A percentile compares a stretch with the other conserved stretches of the same genome.
phyloP scores from a whole-genome alignment of 2,329 filamentous ascomycete species.

The Cadophora sp. region DNA sequence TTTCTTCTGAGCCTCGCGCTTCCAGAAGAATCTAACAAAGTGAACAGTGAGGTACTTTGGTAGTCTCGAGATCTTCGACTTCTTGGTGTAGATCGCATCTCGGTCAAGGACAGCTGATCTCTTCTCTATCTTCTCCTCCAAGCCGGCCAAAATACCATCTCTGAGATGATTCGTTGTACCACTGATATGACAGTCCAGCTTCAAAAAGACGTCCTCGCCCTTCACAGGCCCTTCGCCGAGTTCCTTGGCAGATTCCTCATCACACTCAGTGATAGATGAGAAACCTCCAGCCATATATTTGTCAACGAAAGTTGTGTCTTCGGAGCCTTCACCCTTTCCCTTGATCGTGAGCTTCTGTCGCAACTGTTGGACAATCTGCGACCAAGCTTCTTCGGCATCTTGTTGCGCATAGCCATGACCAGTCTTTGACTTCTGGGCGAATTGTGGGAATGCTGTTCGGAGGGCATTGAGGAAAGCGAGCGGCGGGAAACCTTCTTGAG shows the following conservation, averaged over 20 bases:
- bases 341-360: constrained; percentile 77
- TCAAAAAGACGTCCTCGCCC: constrained; percentile 80
- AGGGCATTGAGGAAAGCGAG: constrained; percentile 83
- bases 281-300: constrained; percentile 89
- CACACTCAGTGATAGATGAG: constrained; percentile 79
- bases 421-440: constrained; percentile 85
- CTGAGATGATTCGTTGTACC: constrained; percentile 85
- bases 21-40: constrained; percentile 99
- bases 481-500: constrained; percentile 85
- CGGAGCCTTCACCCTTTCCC: constrained; percentile 58
- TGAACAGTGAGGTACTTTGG: constrained; percentile 97
- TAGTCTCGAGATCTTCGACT: constrained; percentile 84
- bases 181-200: constrained; percentile 96
- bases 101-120: constrained; percentile 77
- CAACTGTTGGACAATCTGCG: constrained; percentile 87
- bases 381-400: constrained; percentile 98
- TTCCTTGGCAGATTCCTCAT: constrained; percentile 79
- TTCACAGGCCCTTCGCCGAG: constrained; percentile 73
- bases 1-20: constrained; percentile 94
- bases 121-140: constrained; percentile 93
- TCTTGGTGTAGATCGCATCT: constrained; percentile 87
- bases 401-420: constrained; percentile 93
- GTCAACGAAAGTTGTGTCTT: constrained; percentile 78
- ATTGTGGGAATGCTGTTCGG: constrained; percentile 84
- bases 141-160: constrained; percentile 82